These are phyloP conservation scores for Myrmaecium sp. DNA, from an alignment of 2,329 filamentous ascomycete species.

Conservation along the genomic window DNA sequence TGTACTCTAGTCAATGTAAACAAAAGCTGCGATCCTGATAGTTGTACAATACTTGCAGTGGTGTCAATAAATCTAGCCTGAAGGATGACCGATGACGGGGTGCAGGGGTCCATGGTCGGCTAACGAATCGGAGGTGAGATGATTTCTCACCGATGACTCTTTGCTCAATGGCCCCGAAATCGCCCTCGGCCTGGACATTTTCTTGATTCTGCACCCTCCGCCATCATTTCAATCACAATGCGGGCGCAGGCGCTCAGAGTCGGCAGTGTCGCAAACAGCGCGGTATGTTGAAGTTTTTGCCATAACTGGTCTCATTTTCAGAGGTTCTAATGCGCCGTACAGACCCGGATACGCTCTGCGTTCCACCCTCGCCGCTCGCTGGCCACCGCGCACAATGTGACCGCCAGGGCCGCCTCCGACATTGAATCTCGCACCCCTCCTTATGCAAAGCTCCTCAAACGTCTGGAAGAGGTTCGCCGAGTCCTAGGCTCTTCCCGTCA, in stretches of 20 bases:
- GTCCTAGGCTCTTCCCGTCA: conserved; percentile 47
- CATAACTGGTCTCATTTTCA: conserved; percentile 1
- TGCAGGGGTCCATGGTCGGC: too few relatives aligned
- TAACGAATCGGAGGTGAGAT: too few relatives aligned
- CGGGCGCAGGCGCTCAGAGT: conserved; percentile 16
- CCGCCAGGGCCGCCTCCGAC: conserved; percentile 15
- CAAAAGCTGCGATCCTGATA: too few relatives aligned
- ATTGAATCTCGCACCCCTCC: conserved; percentile 49
- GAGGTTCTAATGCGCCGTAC: conserved; percentile 15
- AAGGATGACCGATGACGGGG: too few relatives aligned
- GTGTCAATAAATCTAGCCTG: too few relatives aligned
- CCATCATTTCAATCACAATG: too few relatives aligned
- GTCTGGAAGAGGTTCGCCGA: conserved; percentile 56
- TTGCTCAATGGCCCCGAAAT: too few relatives aligned
- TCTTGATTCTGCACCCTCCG: too few relatives aligned
- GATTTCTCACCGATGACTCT: too few relatives aligned
- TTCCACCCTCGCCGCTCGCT: conserved; percentile 12
- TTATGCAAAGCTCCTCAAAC: conserved; percentile 65
- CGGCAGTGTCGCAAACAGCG: conserved; percentile 14
- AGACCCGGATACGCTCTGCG: conserved; percentile 9
- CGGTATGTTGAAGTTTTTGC: conserved; percentile 8
- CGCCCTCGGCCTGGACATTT: too few relatives aligned
- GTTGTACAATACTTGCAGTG: too few relatives aligned
- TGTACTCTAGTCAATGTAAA: too few relatives aligned
- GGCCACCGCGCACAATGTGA: conserved; percentile 14